These are phyloP conservation scores for Fusarium mangiferae DNA, from an alignment of 2,329 filamentous ascomycete genomes.

Conservation along the genomic window DNA sequence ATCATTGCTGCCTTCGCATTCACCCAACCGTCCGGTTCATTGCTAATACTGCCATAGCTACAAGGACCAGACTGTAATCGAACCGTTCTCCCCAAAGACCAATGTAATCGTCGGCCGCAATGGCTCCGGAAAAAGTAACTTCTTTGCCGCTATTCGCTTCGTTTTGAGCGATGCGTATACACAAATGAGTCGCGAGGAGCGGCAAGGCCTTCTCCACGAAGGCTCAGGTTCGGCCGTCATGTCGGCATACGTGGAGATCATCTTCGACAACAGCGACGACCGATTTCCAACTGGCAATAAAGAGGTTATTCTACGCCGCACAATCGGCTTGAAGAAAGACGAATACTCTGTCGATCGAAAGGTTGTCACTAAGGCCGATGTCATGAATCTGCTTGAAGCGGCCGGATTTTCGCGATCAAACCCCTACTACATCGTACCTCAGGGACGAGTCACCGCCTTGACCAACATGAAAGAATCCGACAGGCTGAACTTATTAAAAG, in stretches of 20 bases:
- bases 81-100: conserved; percentile 95
- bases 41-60: conserved; percentile 70
- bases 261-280: conserved; percentile 97
- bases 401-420: conserved; percentile 97
- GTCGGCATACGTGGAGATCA: conserved; percentile 99
- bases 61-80: conserved; percentile 99
- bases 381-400: conserved; percentile 94
- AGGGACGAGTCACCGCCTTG: conserved; percentile 92
- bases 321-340: conserved; percentile 97
- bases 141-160: conserved; percentile 98
- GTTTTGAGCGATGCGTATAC: conserved; percentile 98
- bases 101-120: conserved; percentile 99
- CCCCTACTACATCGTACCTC: conserved; percentile 98
- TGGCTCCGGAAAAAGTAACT: conserved; percentile 99
- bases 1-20: neutral
- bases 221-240: conserved; percentile 97
- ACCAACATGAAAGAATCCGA: conserved; percentile 99
- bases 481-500: conserved; percentile 88
- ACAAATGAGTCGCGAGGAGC: conserved; percentile 94
- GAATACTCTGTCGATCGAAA: conserved; percentile 98
- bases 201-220: conserved; percentile 95
- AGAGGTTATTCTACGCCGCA: conserved; percentile 89
- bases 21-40: conserved; percentile 11
- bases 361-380: conserved; percentile 92
- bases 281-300: conserved; percentile 93